A percentile compares a stretch with the other conserved stretches of the same genome.
These are phyloP conservation scores for Micractinium sp. DNA, from an alignment of 139 green algal genomes.

Conservation along the genomic window DNA sequence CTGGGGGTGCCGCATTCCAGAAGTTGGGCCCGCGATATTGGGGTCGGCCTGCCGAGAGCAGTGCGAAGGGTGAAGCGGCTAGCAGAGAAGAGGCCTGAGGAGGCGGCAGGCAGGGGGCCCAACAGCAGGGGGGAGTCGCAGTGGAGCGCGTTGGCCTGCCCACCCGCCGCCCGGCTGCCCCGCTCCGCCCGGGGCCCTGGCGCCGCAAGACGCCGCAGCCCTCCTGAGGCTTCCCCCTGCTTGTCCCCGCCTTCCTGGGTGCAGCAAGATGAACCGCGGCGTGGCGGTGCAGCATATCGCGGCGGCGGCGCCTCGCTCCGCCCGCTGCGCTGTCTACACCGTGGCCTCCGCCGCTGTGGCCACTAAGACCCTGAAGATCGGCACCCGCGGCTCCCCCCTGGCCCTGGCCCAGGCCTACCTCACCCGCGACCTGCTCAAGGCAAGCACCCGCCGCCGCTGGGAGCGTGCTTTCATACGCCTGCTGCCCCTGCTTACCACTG, in stretches of 20 bases:
- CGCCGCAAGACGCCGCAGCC: too few species aligned
- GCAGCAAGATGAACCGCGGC: not conserved
- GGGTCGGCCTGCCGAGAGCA: too few species aligned
- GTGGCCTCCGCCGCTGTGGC: slow-evolving; percentile 47
- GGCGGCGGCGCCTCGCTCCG: not conserved
- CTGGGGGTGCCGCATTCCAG: too few species aligned
- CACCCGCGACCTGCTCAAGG: slow-evolving; percentile 95
- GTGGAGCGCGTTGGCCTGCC: too few species aligned
- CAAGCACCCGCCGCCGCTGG: not conserved
- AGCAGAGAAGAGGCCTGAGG: too few species aligned
- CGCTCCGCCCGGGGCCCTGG: too few species aligned
- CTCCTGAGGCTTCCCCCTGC: not conserved
- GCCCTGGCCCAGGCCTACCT: slow-evolving; percentile 98
- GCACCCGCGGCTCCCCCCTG: slow-evolving; percentile 90
- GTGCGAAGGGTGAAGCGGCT: too few species aligned
- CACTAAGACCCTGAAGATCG: slow-evolving; percentile 80
- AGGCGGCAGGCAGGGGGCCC: too few species aligned
- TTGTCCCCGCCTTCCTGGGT: not conserved
- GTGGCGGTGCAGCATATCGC: not conserved
- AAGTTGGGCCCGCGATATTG: too few species aligned
- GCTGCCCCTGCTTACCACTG: too few species aligned
- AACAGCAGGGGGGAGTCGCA: too few species aligned
- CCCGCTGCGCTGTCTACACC: not conserved
- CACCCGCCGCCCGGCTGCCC: too few species aligned
- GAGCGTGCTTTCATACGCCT: not conserved